Percentiles rank a stretch among this genome's conserved stretches.
These are phyloP conservation scores for Suhomyces bokatorum DNA, from an alignment of 1,139 yeast species.

Conservation along the genomic window DNA sequence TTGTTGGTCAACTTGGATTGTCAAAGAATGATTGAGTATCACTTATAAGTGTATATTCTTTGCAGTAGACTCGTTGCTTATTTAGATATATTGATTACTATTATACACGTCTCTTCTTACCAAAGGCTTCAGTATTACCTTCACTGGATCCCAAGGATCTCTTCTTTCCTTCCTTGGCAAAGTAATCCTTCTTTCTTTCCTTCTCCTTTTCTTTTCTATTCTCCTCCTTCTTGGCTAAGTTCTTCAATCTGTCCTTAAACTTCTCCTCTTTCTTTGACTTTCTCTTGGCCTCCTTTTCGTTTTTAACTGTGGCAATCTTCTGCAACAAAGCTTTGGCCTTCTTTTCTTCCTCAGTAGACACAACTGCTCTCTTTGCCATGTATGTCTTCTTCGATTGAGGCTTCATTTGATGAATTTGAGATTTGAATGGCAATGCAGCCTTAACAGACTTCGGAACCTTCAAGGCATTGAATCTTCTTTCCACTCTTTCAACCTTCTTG, in stretches of 20 bases:
- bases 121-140: conserved; percentile 37
- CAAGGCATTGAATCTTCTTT: conserved; percentile 82
- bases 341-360: conserved; percentile 88
- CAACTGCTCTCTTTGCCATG: conserved; percentile 90
- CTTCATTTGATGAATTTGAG: conserved; percentile 85
- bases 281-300: conserved; percentile 82
- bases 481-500: conserved; percentile 80
- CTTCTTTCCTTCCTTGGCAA: conserved; percentile 71
- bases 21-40: conserved; percentile 39
- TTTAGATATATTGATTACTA: conserved; percentile 3
- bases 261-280: conserved; percentile 73
- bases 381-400: conserved; percentile 85
- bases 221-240: conserved; percentile 72
- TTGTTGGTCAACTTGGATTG: conserved; percentile 32
- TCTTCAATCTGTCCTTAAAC: conserved; percentile 73
- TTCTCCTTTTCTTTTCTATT: conserved; percentile 71
- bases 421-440: conserved; percentile 81
- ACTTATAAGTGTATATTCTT: conserved; percentile 22
- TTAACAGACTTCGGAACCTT: conserved; percentile 80
- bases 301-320: conserved; percentile 79
- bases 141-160: conserved; percentile 50
- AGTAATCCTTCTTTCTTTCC: conserved; percentile 85
- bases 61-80: too few relatives aligned
- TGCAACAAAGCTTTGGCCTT: conserved; percentile 88
- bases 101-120: conserved; percentile 29